Evolutionary conservation across 352 stramenopile species (phyloP).

Genomic region (Phytophthora niederhauseri): DNA sequence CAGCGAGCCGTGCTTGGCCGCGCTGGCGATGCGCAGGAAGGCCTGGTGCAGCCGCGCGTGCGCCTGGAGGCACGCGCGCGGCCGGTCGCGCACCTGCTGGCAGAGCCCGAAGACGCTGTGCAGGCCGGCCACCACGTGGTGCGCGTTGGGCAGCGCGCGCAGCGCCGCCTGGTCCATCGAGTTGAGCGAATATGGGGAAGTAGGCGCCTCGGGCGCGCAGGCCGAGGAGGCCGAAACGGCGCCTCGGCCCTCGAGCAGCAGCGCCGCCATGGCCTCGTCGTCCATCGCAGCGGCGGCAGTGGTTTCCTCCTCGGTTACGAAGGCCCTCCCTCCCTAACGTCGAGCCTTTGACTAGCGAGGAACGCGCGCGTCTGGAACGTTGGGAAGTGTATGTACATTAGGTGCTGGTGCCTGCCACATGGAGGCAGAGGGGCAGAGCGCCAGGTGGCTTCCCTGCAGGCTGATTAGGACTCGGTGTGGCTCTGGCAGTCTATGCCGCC

Average conservation of each 20-base stretch:
- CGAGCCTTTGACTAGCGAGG: background rate
- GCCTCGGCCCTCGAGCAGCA: background rate
- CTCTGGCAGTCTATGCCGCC: conserved; percentile 14
- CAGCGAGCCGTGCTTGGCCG: conserved; percentile 34
- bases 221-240: conserved; percentile 8
- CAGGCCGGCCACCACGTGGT: conserved; percentile 44
- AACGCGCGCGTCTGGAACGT: conserved; percentile 4
- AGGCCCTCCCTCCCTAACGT: too few species aligned
- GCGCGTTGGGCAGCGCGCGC: conserved; percentile 40
- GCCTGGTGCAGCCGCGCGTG: conserved; percentile 55
- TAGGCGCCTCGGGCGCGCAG: conserved; percentile 12
- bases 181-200: conserved; percentile 26
- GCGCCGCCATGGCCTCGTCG: conserved; percentile 11
- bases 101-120: conserved; percentile 48
- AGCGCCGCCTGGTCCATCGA: conserved; percentile 36
- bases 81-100: conserved; percentile 49
- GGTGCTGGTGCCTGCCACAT: background rate
- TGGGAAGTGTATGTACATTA: conserved; percentile 19
- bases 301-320: conserved; percentile 16
- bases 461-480: conserved; percentile 14
- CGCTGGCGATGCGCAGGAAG: conserved; percentile 49
- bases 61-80: conserved; percentile 48
- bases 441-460: background rate
- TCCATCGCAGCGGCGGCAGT: conserved; percentile 17
- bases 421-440: conserved; percentile 12